phyloP scores from a whole-genome alignment of 306 rosid species.

The Pyrus betulifolia region DNA sequence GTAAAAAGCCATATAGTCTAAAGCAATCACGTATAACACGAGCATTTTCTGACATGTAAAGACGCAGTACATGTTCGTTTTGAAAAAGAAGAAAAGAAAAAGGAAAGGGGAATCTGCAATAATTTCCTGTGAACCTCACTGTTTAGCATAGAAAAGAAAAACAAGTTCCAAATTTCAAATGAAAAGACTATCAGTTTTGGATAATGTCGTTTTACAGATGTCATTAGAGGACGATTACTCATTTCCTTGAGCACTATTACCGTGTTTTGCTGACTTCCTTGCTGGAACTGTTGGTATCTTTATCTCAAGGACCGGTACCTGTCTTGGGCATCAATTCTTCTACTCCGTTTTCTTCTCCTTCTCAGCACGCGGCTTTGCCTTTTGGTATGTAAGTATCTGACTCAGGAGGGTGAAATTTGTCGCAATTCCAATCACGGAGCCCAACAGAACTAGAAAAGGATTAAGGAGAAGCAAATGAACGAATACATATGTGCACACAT shows the following conservation, averaged over 20 bases:
- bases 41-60: neutral
- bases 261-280: neutral
- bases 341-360: conserved; percentile 72
- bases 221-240: neutral
- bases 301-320: conserved; percentile 8
- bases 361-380: conserved; percentile 26
- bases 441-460: conserved; percentile 58
- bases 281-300: conserved; percentile 13
- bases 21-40: neutral
- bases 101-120: neutral
- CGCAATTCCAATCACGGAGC: conserved; percentile 64
- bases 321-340: neutral
- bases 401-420: conserved; percentile 70
- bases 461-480: conserved; percentile 33
- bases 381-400: conserved; percentile 70
- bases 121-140: neutral
- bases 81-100: neutral
- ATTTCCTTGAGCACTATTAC: neutral
- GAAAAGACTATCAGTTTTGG: neutral
- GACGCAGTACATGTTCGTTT: neutral
- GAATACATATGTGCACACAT: neutral
- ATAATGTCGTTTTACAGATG: neutral
- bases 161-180: neutral
- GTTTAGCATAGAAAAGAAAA: neutral
- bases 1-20: neutral